Base-by-base conservation (phyloP, 108 stramenopile species). In the Epipyxis sp. region DNA sequence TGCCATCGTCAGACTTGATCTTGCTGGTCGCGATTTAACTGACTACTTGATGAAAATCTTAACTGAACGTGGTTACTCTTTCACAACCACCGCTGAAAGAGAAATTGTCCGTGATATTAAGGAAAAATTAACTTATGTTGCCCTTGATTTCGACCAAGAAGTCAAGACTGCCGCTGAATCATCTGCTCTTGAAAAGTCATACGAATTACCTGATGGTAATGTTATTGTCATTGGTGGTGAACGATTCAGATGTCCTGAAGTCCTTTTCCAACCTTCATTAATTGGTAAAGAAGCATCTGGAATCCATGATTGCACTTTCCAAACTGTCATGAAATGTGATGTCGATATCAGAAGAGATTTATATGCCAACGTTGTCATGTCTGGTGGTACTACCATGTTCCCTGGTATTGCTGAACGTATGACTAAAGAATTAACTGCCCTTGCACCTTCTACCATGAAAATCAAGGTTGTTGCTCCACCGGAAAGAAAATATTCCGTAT, bases 271-370 rank as follows among this genome's bases (percentile, higher is more conserved):
- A 84, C 89, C 89, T 42, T 92, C 92, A 86, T 88, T 98, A 76
- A 95, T 96, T 77, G 96, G 96, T 86, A 90, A 96, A 82, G 96
- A 97, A 87, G 93, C 95, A 88, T 88, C 92, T 79, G 96, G 96
- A 68, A 89, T 99, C 85, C 95, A 94, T 79, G 96, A 97, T 83
- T 91, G 92, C 76, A 94, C 95, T 77, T 97, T 97, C 93, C 92
- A 97, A 84, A 97, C 98, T 76, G 96, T 99, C 87, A 97, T 98
- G 97, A 97, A 95, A 91, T 99, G 98, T 86, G 96, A 97, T 88
- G 95, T 99, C 67, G 97, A 98, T 86, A 97, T 99, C 86, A 93
- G 97, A 81, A 95, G 94, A 92, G 92, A 95, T 76, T 82, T 95
- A 69, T 95, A 87, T 77, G 72, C 84, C 77, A 89, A 89, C 82